Base-by-base conservation (phyloP, 2,329 filamentous ascomycete species). In the Claviceps monticola region DNA sequence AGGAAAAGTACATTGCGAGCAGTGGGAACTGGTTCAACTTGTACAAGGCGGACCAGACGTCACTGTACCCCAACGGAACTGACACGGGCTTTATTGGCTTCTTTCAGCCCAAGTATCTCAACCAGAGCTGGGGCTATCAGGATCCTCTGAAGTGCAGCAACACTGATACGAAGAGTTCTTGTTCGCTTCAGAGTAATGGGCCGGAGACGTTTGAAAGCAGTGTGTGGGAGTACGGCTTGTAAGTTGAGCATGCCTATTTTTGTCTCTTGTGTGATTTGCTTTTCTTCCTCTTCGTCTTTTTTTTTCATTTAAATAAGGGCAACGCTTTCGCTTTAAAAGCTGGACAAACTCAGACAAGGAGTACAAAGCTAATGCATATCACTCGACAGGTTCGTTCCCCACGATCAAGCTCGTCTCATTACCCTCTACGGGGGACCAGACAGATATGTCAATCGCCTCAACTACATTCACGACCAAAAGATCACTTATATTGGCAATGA, bases 151-250 rank as follows among this genome's bases (percentile, higher is more conserved):
- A 74, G 56, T 87, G 83, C 66, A 75, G 71, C 57, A 71, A 72
- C 43, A 65, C 71, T 17, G 73, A 84, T 49, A 69, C 70, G 11
- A 70, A 68, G 6, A 80, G 75, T 1, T 70, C 73, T 45, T 87
- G 84, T 64, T 77, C 73, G 3, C 74, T 83, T 1, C 70, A 84
- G 43, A 72, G 78, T 54, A 76, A 71, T 2, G 82, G 77, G 0
- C 73, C 76, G 6, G 84, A 88, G 64, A 88, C 84, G 0, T 88
- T 84, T 57, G 85, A 89, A 62, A 81, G 78, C 44, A 82, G 78
- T 54, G 70, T 78, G 1, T 89, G 84, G 84, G 77, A 87, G 51
- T 88, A 88, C 60, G 79, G 78, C 16, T 88, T 86, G 74, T 79
- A 60, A 57, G 74, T 68, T 37, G 2, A 13, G 19, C 42, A 8